A percentile compares a stretch with the other conserved stretches of the same genome.
Evolutionary conservation across 345 rosid species (phyloP).

Genomic region (Eucalyptus curtisii): DNA sequence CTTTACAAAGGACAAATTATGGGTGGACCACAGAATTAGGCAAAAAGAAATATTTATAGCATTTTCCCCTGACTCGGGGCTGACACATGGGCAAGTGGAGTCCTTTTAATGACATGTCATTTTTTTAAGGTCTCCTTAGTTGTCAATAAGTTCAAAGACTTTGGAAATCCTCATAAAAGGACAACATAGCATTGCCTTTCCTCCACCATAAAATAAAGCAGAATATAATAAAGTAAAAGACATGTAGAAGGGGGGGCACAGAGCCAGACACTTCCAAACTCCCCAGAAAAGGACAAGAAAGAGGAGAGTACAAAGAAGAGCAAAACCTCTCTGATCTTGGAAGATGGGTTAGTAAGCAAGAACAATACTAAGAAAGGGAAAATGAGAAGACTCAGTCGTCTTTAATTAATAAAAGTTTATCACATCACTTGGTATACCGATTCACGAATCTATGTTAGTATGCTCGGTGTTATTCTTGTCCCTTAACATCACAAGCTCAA

Average conservation of each 20-base stretch:
- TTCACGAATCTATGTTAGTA: not conserved
- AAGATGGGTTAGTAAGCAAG: not conserved
- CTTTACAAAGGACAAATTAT: not conserved
- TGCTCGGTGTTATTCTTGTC: not conserved
- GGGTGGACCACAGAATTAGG: not conserved
- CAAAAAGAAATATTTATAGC: not conserved
- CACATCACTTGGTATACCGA: not conserved
- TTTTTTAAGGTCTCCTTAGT: not conserved
- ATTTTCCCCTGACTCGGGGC: not conserved
- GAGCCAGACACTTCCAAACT: not conserved
- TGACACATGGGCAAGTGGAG: not conserved
- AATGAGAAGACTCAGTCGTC: not conserved
- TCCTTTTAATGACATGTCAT: not conserved
- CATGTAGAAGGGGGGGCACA: not conserved
- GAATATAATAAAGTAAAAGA: not conserved
- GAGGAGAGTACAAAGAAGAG: not conserved
- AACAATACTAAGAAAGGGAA: not conserved
- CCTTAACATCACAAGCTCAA: too few relatives aligned
- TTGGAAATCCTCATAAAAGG: not conserved
- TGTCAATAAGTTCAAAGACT: not conserved
- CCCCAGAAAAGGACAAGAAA: not conserved
- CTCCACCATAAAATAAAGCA: not conserved
- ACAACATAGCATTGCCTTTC: not conserved
- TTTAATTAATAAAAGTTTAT: not conserved
- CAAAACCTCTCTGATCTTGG: not conserved